A percentile compares a stretch with the other conserved stretches of the same genome.
Conservation (phyloP, 345 rosid species). For the Anastatica hierochuntica region DNA sequence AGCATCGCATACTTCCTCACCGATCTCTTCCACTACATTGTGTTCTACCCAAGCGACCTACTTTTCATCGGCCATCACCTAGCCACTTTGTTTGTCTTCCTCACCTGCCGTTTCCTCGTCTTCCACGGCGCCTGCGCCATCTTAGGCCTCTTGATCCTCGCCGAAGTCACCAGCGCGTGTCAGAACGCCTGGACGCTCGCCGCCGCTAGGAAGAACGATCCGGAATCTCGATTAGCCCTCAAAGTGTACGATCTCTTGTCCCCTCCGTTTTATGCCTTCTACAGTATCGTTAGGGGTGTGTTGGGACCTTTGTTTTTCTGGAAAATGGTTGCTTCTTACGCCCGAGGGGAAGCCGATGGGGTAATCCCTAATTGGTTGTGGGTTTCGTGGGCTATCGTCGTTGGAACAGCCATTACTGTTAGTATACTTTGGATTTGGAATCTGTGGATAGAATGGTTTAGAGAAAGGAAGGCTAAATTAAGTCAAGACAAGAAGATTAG, state of each 20-base stretch:
- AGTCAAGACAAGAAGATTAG: slow-evolving; percentile 39
- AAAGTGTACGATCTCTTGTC: slow-evolving; percentile 50
- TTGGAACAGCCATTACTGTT: slow-evolving; percentile 50
- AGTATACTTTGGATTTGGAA: slow-evolving; percentile 78
- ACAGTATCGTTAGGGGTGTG: slow-evolving; percentile 57
- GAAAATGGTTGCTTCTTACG: slow-evolving; percentile 47
- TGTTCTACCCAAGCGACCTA: slow-evolving; percentile 61
- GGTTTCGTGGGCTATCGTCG: slow-evolving; percentile 78
- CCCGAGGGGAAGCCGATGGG: slow-evolving; percentile 39
- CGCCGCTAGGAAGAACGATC: slow-evolving; percentile 41
- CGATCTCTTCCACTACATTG: slow-evolving; percentile 73
- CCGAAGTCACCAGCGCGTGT: slow-evolving; percentile 84
- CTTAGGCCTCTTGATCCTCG: slow-evolving; percentile 51
- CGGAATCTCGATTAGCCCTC: slow-evolving; percentile 32
- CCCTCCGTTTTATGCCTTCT: slow-evolving; percentile 60
- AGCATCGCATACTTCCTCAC: slow-evolving; percentile 69
- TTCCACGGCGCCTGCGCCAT: slow-evolving; percentile 69
- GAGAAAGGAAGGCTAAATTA: slow-evolving; percentile 34
- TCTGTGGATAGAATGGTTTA: slow-evolving; percentile 60
- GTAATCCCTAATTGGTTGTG: slow-evolving; percentile 75
- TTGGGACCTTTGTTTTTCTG: slow-evolving; percentile 58
- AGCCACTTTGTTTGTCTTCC: slow-evolving; percentile 77
- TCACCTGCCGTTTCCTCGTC: slow-evolving; percentile 65
- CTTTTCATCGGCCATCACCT: slow-evolving; percentile 89
- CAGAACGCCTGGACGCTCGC: slow-evolving; percentile 91